Percentiles rank a stretch among this genome's conserved stretches.
These are phyloP conservation scores for Apiotrichum porosum DNA, from an alignment of 1,284 basidiomycete genomes.

Conservation along the genomic window DNA sequence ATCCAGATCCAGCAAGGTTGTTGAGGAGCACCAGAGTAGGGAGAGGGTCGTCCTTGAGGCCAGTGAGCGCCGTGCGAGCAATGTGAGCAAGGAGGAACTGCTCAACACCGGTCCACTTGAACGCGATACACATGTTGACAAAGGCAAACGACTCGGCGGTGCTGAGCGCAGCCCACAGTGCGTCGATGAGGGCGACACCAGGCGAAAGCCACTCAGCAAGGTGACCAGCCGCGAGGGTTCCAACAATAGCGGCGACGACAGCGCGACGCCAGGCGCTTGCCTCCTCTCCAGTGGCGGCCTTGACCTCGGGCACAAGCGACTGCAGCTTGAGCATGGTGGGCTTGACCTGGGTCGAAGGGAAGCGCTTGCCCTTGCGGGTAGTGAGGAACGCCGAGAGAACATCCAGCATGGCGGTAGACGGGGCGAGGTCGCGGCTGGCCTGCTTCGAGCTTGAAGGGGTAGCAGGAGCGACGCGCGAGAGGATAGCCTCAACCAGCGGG, in stretches of 20 bases:
- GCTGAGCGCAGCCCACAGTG: conserved; percentile 34
- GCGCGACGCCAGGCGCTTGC: conserved; percentile 24
- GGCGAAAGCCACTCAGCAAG: conserved; percentile 48
- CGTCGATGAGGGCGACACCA: conserved; percentile 44
- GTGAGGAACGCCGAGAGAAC: conserved; percentile 51
- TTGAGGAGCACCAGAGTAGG: conserved; percentile 43
- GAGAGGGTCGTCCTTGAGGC: conserved; percentile 31
- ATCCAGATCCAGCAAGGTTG: conserved; percentile 39
- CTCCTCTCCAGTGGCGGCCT: conserved; percentile 1
- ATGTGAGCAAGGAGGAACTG: conserved; percentile 44
- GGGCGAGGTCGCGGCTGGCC: not conserved
- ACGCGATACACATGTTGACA: conserved; percentile 37
- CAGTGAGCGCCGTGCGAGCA: conserved; percentile 26
- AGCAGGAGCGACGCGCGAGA: conserved; percentile 22
- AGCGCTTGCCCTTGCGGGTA: conserved; percentile 50
- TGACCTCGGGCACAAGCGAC: conserved; percentile 16
- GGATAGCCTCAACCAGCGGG: conserved; percentile 54
- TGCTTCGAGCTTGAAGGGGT: conserved; percentile 13
- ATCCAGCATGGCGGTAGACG: conserved; percentile 23
- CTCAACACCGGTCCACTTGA: conserved; percentile 47
- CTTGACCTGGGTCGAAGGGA: conserved; percentile 50
- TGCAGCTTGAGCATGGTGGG: conserved; percentile 38
- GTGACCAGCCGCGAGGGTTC: conserved; percentile 40
- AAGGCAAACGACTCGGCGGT: conserved; percentile 37
- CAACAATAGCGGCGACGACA: conserved; percentile 31